Conservation (phyloP, 371 early-diverging fungal species). For the Thermomucor indicae-seudaticae region DNA sequence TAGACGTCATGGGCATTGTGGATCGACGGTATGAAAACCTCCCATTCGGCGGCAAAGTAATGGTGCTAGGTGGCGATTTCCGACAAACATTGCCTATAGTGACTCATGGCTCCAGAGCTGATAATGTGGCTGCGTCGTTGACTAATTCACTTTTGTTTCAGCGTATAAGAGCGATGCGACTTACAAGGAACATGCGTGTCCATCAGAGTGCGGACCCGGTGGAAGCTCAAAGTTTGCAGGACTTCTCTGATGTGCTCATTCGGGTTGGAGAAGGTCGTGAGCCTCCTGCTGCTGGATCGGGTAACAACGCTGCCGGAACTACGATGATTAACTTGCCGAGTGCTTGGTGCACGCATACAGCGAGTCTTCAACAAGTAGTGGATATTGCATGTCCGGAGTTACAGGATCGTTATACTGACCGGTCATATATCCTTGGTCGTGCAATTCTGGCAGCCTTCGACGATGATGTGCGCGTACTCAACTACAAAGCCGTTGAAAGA, state of each 20-base stretch:
- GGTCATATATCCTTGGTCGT: neutral
- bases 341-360: neutral
- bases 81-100: slow-evolving; percentile 1
- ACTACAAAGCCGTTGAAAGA: neutral
- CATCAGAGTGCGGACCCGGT: neutral
- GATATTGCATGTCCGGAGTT: neutral
- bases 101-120: neutral
- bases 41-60: slow-evolving; percentile 12
- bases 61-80: slow-evolving; percentile 14
- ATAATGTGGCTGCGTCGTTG: neutral
- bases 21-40: neutral
- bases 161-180: neutral
- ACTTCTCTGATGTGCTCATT: neutral
- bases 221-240: neutral
- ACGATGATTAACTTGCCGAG: neutral
- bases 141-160: neutral
- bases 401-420: neutral
- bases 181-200: neutral
- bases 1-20: slow-evolving; percentile 5
- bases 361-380: neutral
- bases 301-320: too few relatives aligned
- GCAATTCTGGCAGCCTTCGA: neutral
- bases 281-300: neutral
- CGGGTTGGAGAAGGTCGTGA: neutral
- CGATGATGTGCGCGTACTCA: too few relatives aligned